These are phyloP conservation scores for Citrullus colocynthis DNA, from an alignment of 306 rosid genomes.

Conservation along the genomic window DNA sequence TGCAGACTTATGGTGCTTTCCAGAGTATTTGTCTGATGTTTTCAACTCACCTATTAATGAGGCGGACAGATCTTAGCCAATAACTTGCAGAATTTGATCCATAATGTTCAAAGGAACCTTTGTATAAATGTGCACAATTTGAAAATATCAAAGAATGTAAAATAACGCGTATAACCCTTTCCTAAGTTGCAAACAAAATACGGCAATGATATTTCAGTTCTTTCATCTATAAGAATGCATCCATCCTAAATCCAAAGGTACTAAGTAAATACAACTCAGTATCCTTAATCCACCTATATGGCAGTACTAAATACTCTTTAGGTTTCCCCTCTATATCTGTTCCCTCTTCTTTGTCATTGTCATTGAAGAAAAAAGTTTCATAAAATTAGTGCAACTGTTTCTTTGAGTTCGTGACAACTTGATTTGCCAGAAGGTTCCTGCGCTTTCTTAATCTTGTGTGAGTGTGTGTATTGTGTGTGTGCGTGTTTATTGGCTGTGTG, in stretches of 20 bases:
- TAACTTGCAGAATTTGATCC: neutral
- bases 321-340: neutral
- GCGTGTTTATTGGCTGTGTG: neutral
- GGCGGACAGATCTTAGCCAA: neutral
- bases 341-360: neutral
- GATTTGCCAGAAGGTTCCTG: neutral
- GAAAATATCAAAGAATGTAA: neutral
- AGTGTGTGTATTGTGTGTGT: neutral
- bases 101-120: neutral
- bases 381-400: neutral
- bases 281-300: neutral
- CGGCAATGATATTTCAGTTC: neutral
- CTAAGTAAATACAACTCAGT: neutral
- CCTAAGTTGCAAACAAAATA: neutral
- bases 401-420: neutral
- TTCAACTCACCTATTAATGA: conserved; percentile 1
- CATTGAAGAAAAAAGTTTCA: neutral
- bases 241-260: neutral
- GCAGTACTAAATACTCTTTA: neutral
- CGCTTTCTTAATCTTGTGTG: neutral
- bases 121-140: neutral
- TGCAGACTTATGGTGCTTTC: conserved; percentile 10
- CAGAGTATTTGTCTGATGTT: neutral
- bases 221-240: neutral
- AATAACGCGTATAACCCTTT: neutral